phyloP scores from a whole-genome alignment of 164 flowering plant genomes.

The Annona cherimola region DNA sequence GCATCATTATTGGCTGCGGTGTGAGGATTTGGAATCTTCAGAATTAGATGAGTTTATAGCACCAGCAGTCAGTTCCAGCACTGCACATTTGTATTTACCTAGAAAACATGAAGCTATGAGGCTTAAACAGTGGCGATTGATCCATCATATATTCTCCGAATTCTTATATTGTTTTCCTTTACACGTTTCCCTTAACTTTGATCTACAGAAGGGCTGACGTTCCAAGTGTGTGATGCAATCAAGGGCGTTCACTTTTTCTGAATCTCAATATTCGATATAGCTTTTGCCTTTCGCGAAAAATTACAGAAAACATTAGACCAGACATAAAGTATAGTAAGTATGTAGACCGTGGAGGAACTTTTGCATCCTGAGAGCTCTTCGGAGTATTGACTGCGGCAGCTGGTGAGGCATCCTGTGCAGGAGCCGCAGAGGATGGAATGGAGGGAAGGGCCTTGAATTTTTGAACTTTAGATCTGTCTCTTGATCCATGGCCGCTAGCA shows the following conservation, averaged over 20 bases:
- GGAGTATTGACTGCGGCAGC: slow-evolving; percentile 25
- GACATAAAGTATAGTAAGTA: not conserved
- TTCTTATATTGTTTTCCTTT: not conserved
- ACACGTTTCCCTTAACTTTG: not conserved
- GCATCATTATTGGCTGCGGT: no score
- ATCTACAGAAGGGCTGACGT: no score
- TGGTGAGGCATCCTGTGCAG: slow-evolving; percentile 23
- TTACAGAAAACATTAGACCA: not conserved
- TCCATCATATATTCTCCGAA: not conserved
- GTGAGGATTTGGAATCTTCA: no score
- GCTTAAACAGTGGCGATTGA: not conserved
- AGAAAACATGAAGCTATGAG: not conserved
- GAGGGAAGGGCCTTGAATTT: slow-evolving; percentile 35
- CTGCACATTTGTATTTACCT: not conserved
- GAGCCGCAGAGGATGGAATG: slow-evolving; percentile 17
- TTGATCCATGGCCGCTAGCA: slow-evolving; percentile 45
- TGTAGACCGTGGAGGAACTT: slow-evolving; percentile 31
- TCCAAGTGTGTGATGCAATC: not conserved
- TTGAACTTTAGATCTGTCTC: slow-evolving; percentile 49
- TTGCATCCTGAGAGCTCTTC: slow-evolving; percentile 33
- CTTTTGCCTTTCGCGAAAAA: not conserved
- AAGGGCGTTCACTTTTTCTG: not conserved
- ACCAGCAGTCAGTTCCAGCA: not conserved
- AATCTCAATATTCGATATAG: not conserved
- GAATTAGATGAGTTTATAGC: no score